Base-by-base conservation (phyloP, 305 asterid species). In the Monarda citriodora region DNA sequence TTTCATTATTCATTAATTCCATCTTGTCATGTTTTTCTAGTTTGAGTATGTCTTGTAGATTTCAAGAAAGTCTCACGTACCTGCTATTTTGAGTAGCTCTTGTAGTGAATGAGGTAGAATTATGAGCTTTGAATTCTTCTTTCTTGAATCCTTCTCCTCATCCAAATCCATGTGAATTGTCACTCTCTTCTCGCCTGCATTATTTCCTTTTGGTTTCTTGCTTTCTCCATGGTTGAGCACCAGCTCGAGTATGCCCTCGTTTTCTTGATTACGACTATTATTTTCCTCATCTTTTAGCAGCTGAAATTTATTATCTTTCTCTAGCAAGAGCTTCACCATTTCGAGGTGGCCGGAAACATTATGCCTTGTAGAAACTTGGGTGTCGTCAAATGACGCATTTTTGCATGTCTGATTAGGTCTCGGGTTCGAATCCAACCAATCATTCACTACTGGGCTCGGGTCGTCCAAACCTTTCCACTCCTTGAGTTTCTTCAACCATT, bases 101-200 rank as follows among this genome's bases (percentile, higher is more conserved):
- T 74, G 54, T 12, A 78, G 74, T 18, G 96, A 88, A 79, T 83
- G 81, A 18, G 97, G 97, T 53, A 88, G 75, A 63, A 75, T 70
- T 26, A 91, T 79, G 34, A 91, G 78, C 81, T 85, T 91, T 48
- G 80, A 73, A 8, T 50, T 58, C 71, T 61, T 69, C 41, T 70
- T 53, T 53, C 58, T 23, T 22, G 67, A 12, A 65, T 51, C 32
- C 7, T 61, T 54, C 5, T 61, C 45, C 36, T 69, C 65, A 29
- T 49, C 74, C 58, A 63, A 72, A 32, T 32, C 74, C 73, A 57
- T 48, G 73, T 91, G 89, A 71, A 91, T 80, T 45, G 93, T 91
- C 51, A 91, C 89, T 74, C 97, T 77, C 69, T 78, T 89, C 68
- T 57, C 70, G 3, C 67, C 42, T 65, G 59, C 62, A 67, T 66